These are phyloP conservation scores for Lactarius deliciosus DNA, from an alignment of 768 basidiomycete species.

Conservation along the genomic window DNA sequence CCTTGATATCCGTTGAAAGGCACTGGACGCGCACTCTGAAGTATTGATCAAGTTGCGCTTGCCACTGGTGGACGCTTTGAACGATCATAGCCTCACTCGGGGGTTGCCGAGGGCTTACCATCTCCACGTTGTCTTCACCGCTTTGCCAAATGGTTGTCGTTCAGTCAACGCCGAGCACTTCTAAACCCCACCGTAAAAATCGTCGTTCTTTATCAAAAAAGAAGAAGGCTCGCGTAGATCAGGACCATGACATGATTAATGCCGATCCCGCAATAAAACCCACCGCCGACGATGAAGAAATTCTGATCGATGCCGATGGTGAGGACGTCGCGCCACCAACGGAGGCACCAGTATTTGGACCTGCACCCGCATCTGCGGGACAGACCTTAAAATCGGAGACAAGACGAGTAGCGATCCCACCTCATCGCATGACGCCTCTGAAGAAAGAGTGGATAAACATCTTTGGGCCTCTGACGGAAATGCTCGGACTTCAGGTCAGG, in stretches of 20 bases:
- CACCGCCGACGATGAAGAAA: slow-evolving; percentile 60
- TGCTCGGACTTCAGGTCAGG: slow-evolving; percentile 90
- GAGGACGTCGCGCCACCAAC: slow-evolving; percentile 44
- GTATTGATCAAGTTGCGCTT: no score
- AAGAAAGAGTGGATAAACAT: slow-evolving; percentile 97
- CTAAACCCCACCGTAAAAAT: slow-evolving; percentile 33
- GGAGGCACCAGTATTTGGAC: slow-evolving; percentile 66
- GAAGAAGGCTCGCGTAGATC: slow-evolving; percentile 36
- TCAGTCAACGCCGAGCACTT: slow-evolving; percentile 37
- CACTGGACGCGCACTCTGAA: not conserved
- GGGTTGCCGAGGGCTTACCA: not conserved
- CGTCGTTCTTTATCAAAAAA: slow-evolving; percentile 51
- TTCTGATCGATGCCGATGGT: slow-evolving; percentile 58
- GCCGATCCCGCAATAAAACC: slow-evolving; percentile 14
- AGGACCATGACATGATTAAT: slow-evolving; percentile 16
- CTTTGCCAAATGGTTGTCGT: slow-evolving; percentile 42
- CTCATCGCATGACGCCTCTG: slow-evolving; percentile 95
- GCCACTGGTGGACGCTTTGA: no score
- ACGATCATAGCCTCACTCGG: slow-evolving; percentile 1
- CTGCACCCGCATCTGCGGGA: slow-evolving; percentile 55
- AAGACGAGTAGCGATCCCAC: slow-evolving; percentile 89
- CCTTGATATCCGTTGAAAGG: not conserved
- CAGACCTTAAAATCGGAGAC: slow-evolving; percentile 74
- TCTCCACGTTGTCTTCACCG: not conserved
- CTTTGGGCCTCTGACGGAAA: slow-evolving; percentile 93